Percentiles rank a stretch among this genome's conserved stretches.
phyloP scores from a whole-genome alignment of 148 eudicot genomes.

The Cornus florida region DNA sequence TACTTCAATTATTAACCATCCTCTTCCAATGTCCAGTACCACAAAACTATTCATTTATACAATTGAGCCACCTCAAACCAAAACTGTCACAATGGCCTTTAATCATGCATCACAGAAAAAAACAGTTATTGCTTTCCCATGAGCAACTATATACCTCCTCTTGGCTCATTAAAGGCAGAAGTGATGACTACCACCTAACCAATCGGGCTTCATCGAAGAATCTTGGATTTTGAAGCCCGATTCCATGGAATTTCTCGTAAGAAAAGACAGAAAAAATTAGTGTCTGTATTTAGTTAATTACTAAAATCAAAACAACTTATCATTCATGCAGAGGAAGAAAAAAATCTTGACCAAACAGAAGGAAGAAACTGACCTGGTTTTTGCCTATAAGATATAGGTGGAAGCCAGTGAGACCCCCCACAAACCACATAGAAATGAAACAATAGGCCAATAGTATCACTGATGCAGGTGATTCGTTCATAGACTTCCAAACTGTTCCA shows the following conservation, averaged over 20 bases:
- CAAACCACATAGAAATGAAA: slow-evolving; percentile 66
- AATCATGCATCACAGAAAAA: no score
- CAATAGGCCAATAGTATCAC: slow-evolving; percentile 58
- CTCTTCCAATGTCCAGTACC: no score
- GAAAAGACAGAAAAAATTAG: neutral
- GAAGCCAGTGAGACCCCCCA: slow-evolving; percentile 76
- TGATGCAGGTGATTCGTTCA: slow-evolving; percentile 63
- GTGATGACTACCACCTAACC: no score
- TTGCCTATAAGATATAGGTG: slow-evolving; percentile 62
- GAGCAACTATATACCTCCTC: no score
- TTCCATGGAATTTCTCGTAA: neutral
- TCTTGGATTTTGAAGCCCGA: neutral
- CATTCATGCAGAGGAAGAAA: neutral
- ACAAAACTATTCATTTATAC: no score
- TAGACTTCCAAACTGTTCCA: slow-evolving; percentile 60
- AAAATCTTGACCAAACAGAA: neutral
- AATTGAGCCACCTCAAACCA: no score
- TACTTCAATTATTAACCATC: no score
- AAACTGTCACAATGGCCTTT: no score
- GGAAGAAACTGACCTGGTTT: slow-evolving; percentile 50
- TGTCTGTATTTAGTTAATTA: no score
- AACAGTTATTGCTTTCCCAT: no score
- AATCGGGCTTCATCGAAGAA: neutral
- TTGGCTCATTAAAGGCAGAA: no score
- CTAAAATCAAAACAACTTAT: no score